Evolutionary conservation across 371 early-diverging fungal species (phyloP).

Genomic region (Mucor indicus): DNA sequence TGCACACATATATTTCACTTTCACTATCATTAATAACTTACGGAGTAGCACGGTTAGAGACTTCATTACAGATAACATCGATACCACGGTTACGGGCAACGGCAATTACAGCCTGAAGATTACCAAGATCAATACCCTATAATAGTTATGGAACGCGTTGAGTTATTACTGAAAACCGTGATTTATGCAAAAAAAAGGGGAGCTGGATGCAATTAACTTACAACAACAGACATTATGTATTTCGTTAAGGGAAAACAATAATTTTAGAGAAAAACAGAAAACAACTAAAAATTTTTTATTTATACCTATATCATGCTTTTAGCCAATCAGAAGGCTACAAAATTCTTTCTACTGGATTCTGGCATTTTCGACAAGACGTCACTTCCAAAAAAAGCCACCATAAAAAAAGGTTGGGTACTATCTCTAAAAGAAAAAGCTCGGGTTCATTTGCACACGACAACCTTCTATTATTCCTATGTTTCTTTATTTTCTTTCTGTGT

Average conservation of each 20-base stretch:
- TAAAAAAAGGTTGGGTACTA: too few species aligned
- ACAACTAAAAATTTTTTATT: constrained; percentile 8
- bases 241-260: constrained; percentile 13
- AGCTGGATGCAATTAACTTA: constrained; percentile 17
- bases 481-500: too few species aligned
- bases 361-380: too few species aligned
- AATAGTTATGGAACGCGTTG: background rate
- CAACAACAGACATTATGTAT: constrained; percentile 44
- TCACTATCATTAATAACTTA: constrained; percentile 42
- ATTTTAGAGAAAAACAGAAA: too few species aligned
- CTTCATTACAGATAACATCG: constrained; percentile 96
- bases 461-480: too few species aligned
- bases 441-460: too few species aligned
- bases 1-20: too few species aligned
- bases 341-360: background rate
- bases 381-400: too few species aligned
- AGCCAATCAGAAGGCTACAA: background rate
- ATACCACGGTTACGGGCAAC: constrained; percentile 98
- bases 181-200: background rate
- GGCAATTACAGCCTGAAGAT: constrained; percentile 92
- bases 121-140: constrained; percentile 95
- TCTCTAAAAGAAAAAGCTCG: too few species aligned
- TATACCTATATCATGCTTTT: background rate
- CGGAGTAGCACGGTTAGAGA: constrained; percentile 95
- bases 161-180: background rate